These are phyloP conservation scores for Diophrys sp. DNA, from an alignment of 73 alveolate genomes.

Conservation along the genomic window DNA sequence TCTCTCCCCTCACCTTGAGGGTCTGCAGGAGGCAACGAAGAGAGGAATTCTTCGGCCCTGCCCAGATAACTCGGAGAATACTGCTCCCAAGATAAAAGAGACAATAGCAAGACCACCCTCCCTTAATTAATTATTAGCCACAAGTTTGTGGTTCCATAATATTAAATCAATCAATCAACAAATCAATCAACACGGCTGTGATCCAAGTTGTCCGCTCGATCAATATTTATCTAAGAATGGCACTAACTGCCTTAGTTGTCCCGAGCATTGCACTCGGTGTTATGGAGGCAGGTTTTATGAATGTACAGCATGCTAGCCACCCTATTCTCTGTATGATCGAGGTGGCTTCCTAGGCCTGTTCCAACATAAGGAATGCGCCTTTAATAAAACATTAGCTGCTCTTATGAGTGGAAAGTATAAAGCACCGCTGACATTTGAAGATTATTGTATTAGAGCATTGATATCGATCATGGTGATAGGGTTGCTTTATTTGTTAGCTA, in stretches of 20 bases:
- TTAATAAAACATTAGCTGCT: background rate
- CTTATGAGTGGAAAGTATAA: background rate
- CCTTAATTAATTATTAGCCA: no score
- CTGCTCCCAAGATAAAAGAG: no score
- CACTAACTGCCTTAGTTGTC: background rate
- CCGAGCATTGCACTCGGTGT: background rate
- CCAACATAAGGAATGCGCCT: background rate
- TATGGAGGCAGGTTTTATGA: background rate
- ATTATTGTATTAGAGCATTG: background rate
- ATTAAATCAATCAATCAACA: no score
- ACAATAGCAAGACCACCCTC: no score
- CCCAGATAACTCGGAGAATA: no score
- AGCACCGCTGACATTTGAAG: background rate
- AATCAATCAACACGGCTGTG: no score
- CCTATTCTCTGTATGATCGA: background rate
- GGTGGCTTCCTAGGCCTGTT: background rate
- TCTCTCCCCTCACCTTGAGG: no score
- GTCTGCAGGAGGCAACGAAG: no score
- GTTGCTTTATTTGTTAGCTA: background rate
- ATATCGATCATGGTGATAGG: background rate
- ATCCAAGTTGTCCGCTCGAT: background rate
- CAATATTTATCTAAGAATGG: background rate
- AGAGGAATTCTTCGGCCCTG: no score
- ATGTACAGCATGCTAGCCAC: background rate
- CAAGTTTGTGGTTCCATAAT: no score